These are phyloP conservation scores for Pythium aristosporum DNA, from an alignment of 352 stramenopile genomes.

Conservation along the genomic window DNA sequence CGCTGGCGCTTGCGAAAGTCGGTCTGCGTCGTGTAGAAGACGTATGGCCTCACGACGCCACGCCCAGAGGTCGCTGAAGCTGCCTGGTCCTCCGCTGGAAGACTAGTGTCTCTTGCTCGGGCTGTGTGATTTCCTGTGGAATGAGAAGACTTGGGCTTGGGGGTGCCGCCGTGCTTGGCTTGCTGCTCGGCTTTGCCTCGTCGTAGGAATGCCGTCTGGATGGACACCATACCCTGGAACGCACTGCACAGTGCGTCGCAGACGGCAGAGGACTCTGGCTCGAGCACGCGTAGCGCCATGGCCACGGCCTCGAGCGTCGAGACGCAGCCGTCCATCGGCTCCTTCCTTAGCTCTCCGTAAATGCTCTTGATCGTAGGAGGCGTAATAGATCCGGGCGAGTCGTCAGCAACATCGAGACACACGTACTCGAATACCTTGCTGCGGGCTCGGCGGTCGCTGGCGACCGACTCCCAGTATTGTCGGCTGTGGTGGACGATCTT, in stretches of 20 bases:
- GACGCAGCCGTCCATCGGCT: constrained; percentile 72
- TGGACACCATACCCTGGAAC: constrained; percentile 58
- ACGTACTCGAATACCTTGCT: constrained; percentile 46
- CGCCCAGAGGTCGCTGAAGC: neutral
- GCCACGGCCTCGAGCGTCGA: constrained; percentile 76
- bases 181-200: constrained; percentile 18
- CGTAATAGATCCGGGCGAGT: neutral
- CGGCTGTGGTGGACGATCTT: constrained; percentile 61
- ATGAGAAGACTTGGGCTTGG: constrained; percentile 12
- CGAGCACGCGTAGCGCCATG: constrained; percentile 41
- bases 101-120: too few relatives aligned
- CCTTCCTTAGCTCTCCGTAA: constrained; percentile 63
- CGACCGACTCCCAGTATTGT: constrained; percentile 38
- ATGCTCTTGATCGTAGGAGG: constrained; percentile 34
- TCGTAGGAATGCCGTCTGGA: constrained; percentile 45
- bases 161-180: constrained; percentile 17
- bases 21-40: constrained; percentile 54
- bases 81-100: constrained; percentile 17
- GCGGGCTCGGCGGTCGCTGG: constrained; percentile 22
- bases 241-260: constrained; percentile 37
- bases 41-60: constrained; percentile 38
- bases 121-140: neutral
- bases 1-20: constrained; percentile 62
- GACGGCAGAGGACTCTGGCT: constrained; percentile 28
- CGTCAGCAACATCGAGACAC: constrained; percentile 32